Evolutionary conservation across 805 yeast genomes (phyloP).

Genomic region (Metschnikowia lochheadii): DNA sequence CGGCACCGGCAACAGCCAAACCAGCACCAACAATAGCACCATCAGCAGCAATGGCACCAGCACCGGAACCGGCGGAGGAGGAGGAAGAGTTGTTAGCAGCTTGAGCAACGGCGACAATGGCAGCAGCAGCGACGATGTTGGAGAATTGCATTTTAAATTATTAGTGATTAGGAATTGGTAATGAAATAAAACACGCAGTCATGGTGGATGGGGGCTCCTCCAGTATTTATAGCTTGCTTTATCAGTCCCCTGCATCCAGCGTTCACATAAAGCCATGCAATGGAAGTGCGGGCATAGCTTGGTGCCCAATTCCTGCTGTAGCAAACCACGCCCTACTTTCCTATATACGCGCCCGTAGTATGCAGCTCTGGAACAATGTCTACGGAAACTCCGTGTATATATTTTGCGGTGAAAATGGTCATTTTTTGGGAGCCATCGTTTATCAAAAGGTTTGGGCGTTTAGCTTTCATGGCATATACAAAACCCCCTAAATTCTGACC

Average conservation of each 20-base stretch:
- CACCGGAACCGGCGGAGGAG: conserved; percentile 13
- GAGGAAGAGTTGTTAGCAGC: conserved; percentile 21
- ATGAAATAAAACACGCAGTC: background rate
- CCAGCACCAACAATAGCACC: conserved; percentile 18
- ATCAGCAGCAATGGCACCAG: conserved; percentile 15
- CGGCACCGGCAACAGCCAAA: conserved; percentile 19
- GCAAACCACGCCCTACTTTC: conserved; percentile 1
- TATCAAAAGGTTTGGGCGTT: background rate
- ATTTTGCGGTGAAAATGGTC: background rate
- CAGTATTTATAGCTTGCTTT: conserved; percentile 2
- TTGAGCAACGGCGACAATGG: conserved; percentile 20
- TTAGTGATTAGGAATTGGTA: background rate
- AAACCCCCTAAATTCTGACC: background rate
- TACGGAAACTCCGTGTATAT: background rate
- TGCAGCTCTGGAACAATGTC: background rate
- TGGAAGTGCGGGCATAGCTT: conserved; percentile 5
- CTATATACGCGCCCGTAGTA: background rate
- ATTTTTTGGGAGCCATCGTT: background rate
- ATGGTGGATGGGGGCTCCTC: background rate
- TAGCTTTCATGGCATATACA: background rate
- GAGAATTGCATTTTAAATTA: conserved; percentile 19
- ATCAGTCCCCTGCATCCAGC: background rate
- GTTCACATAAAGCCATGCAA: background rate
- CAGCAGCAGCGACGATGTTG: conserved; percentile 16
- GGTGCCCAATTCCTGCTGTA: background rate